Base-by-base conservation (phyloP, 2,329 filamentous ascomycete genomes). In the Rutstroemia sp. region DNA sequence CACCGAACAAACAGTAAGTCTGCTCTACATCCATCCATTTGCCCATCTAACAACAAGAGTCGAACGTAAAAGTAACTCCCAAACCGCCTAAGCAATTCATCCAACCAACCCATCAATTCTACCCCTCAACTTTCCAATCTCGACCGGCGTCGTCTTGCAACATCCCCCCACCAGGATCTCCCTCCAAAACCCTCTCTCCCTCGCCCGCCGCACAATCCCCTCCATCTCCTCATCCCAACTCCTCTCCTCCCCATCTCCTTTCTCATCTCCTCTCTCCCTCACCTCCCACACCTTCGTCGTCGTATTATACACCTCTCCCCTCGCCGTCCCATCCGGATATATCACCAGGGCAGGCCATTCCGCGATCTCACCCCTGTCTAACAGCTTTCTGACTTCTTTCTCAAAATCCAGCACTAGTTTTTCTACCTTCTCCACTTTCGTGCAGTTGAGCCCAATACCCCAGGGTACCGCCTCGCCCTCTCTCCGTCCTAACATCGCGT, bases 361-460 rank as follows among this genome's bases (percentile, higher is more conserved):
- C 72, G 74, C 77, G 6, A 65, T 63, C 14, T 69, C 62, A 0
- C 72, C 71, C 4, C 67, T 61, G 4, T 65, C 52, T 1, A 75
- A 56, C 61, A 81, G 52, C n/a, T 57, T 60, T 9, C 59, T 57
- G 16, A 83, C 67, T 8, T 72, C 75, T 3, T 70, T 72, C 63
- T 86, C 81, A 51, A 80, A 85, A 49, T 77, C 72, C 18, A 69
- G 70, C 18, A 89, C 70, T 16, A 87, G 70, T 0, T 70, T 65
- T 2, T 78, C 76, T 30, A 89, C 73, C 67, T 86, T 83, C 50
- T 78, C 74, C 37, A 88, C 77, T 67, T 85, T 87, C 39, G 79
- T 87, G 68, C 85, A 88, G 69, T 88, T 88, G 65, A 88, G 78
- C 1, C 85, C 85, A 23, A 88, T 75, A 0, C 79, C 84, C 79